Percentiles rank a stretch among this genome's conserved stretches.
Conservation (phyloP, 2,329 filamentous ascomycete genomes). For the Pestalotiopsis sp. region DNA sequence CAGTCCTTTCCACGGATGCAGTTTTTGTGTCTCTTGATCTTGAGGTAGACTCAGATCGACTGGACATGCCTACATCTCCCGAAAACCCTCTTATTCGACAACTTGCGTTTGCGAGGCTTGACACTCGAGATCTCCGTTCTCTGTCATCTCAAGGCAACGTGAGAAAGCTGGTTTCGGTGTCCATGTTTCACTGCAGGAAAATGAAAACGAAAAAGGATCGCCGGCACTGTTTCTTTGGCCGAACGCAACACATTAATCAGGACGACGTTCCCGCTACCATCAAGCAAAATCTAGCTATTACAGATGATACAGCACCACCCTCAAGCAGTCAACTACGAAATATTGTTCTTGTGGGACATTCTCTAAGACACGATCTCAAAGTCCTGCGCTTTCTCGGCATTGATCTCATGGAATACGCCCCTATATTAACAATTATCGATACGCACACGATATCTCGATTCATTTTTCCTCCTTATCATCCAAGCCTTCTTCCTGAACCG, state of each 20-base stretch:
- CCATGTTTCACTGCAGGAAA: neutral
- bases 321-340: neutral
- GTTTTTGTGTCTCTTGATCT: conserved; percentile 15
- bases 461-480: conserved; percentile 1
- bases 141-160: neutral
- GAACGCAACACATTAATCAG: neutral
- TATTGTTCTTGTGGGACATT: conserved; percentile 2
- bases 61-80: neutral
- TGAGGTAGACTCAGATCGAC: conserved; percentile 2
- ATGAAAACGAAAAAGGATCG: neutral
- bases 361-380: neutral
- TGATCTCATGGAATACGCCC: neutral
- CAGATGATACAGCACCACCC: neutral
- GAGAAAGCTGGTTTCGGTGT: neutral
- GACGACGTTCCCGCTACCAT: neutral
- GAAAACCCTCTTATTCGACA: neutral
- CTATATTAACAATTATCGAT: neutral
- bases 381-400: neutral
- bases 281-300: neutral
- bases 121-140: neutral
- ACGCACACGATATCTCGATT: neutral
- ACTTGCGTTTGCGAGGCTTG: neutral
- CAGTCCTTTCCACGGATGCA: conserved; percentile 10
- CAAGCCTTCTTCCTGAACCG: neutral
- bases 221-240: neutral